Base-by-base conservation (phyloP, 306 rosid genomes). In the Hippophae tibetana region DNA sequence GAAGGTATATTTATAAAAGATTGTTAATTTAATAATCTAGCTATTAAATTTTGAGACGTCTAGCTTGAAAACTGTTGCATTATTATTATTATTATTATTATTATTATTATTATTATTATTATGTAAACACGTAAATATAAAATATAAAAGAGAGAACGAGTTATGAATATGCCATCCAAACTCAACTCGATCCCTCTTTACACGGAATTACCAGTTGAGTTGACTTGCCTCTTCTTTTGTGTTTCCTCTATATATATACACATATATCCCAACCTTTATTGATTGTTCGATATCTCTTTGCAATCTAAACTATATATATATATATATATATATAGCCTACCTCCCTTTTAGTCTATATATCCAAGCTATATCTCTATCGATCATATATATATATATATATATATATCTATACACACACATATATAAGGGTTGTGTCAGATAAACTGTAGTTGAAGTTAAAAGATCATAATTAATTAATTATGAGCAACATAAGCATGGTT, bases 401-500 rank as follows among this genome's bases (percentile, higher is more conserved):
- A 18, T 18, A 18, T 0, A n/a, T n/a, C n/a, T n/a, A 18, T 1
- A 18, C 23, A 18, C 23, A 18, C 3, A 31, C 0, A 31, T 31
- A 31, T 31, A 31, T 2, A 31, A 2, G 38, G 38, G 3, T 31
- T 31, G 38, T 62, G 38, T 55, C 49, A 10, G 5, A 12, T 10
- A 53, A 13, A 12, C 26, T 48, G n/a, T 48, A 10, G 12, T 7
- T 48, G 52, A 12, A 23, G 3, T 23, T 6, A 13, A 40, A 47
- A 14, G 49, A 18, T 57, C 38, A 14, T 46, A 56, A 46, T 13
- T 60, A 40, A 6, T 5, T 1, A n/a, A 82, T 57, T 58, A 89
- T 81, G 86, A 84, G 87, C 61, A 86, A 72, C 76, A 82, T 89
- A 82, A 82, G 89, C 84, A 67, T 73, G 81, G 97, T 89, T 40